Base-by-base conservation (phyloP, 1,284 basidiomycete species). In the Malassezia sp. region DNA sequence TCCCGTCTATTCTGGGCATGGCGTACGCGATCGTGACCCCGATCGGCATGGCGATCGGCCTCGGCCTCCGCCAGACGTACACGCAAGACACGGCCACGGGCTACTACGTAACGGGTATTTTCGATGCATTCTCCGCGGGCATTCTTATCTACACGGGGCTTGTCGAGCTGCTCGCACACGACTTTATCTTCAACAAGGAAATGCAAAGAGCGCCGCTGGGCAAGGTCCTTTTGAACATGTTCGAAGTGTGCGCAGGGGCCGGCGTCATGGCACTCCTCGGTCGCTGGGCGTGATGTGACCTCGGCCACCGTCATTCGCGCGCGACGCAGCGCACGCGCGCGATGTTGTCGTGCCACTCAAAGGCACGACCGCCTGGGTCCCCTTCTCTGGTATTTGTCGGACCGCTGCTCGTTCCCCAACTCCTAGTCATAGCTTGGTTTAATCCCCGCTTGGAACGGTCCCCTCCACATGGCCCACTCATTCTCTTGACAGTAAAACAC, bases 261-360 rank as follows among this genome's bases (percentile, higher is more conserved):
- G 73, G 69, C 14, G 30, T 75, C 33, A 75, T 75, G 74, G 72
- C 73, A 5, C 56, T 74, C 6, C 60, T 74, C 14, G 72, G 70
- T 20, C 50, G 56, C 38, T 71, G 70, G 69, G 69, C 68, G 0
- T 71, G 38, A 55, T 23, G 4, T 10, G 5, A 12, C n/a, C n/a
- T n/a, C n/a, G n/a, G n/a, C n/a, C n/a, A n/a, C n/a, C n/a, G n/a
- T n/a, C n/a, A n/a, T n/a, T n/a, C n/a, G n/a, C n/a, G n/a, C n/a
- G n/a, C n/a, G n/a, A n/a, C n/a, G n/a, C n/a, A n/a, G n/a, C n/a
- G n/a, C n/a, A n/a, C n/a, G n/a, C n/a, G n/a, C n/a, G n/a, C n/a
- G n/a, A n/a, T n/a, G n/a, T n/a, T n/a, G n/a, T n/a, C n/a, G n/a
- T n/a, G n/a, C n/a, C n/a, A n/a, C n/a, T n/a, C n/a, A n/a, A n/a